Evolutionary conservation across 2,329 filamentous ascomycete species (phyloP), one percentile per base, ranked within the genome.

Genomic region (Trichoderma gracile): DNA sequence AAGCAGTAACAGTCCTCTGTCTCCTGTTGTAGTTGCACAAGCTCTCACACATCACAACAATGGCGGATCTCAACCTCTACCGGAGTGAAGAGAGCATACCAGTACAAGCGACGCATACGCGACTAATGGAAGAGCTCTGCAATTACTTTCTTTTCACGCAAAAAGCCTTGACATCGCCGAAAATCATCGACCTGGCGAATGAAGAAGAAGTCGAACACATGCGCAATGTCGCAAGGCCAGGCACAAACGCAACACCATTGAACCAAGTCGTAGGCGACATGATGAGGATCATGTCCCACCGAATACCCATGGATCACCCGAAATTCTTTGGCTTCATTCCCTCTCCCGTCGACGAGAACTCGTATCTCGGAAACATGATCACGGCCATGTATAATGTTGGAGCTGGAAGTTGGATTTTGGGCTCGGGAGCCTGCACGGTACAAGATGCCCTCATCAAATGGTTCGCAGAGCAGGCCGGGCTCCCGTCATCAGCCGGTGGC

Each of bases 371-470:
- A 0, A 70, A 71, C 3, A 65, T 66, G 0, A 63, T 67, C 1
- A 64, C 68, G 0, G 67, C 66, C 5, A 69, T 71, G 3, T 72
- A 69, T 1, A 71, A 72, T 8, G 68, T 70, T 0, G 40, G 71
- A 0, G 65, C 69, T 14, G 70, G 69, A 0, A 70, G 67, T 0
- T 69, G 71, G 27, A 55, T 71, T 0, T 70, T 72, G 19, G 66
- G 69, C 1, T 71, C 69, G 0, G 71, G 70, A 0, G 68, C 70
- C 14, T 66, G 70, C 21, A 67, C 69, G 0, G 67, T 72, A 23
- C 70, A 72, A 19, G 72, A 72, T 58, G 66, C 67, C 1, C n/a
- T 72, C 49, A 68, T 71, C 2, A 66, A 67, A 23, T 72, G 71
- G 70, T 40, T 72, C 1, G 68, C 69, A 0, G 49, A 56, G 1